A percentile compares a stretch with the other conserved stretches of the same genome.
phyloP scores from a whole-genome alignment of 2,329 filamentous ascomycete species.

The Phaeophleospora eucalypticola region DNA sequence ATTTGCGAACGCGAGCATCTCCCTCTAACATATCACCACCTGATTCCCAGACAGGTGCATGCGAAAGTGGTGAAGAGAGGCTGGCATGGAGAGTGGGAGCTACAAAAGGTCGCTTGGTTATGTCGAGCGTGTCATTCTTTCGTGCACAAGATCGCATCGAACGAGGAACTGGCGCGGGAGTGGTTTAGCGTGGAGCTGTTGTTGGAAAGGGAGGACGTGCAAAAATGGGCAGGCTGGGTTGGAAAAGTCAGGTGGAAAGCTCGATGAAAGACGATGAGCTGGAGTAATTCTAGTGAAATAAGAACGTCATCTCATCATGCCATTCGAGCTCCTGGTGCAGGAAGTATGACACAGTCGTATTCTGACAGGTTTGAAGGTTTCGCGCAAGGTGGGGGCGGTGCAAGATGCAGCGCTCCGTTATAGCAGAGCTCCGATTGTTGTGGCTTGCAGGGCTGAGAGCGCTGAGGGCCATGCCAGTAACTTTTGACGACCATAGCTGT shows the following conservation, averaged over 20 bases:
- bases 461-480: too few species aligned
- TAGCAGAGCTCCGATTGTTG: too few species aligned
- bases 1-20: slow-evolving; percentile 73
- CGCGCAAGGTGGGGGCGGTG: too few species aligned
- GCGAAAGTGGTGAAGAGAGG: slow-evolving; percentile 70
- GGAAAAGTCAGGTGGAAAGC: slow-evolving; percentile 70
- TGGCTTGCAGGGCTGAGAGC: slow-evolving; percentile 9
- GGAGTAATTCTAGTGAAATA: too few species aligned
- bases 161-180: slow-evolving; percentile 71
- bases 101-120: slow-evolving; percentile 81
- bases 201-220: slow-evolving; percentile 65
- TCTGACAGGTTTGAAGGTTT: too few species aligned
- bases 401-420: too few species aligned
- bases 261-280: slow-evolving; percentile 39
- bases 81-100: slow-evolving; percentile 70
- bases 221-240: slow-evolving; percentile 69
- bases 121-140: slow-evolving; percentile 80
- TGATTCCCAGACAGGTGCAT: slow-evolving; percentile 76
- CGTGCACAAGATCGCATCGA: slow-evolving; percentile 69
- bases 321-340: too few species aligned
- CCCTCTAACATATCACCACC: slow-evolving; percentile 75
- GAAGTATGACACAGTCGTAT: too few species aligned
- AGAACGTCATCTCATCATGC: too few species aligned
- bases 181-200: slow-evolving; percentile 71
- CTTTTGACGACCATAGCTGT: not conserved